A percentile compares a stretch with the other conserved stretches of the same genome.
phyloP scores from a whole-genome alignment of 495 filamentous ascomycete genomes.

The Neurospora tetraspora region DNA sequence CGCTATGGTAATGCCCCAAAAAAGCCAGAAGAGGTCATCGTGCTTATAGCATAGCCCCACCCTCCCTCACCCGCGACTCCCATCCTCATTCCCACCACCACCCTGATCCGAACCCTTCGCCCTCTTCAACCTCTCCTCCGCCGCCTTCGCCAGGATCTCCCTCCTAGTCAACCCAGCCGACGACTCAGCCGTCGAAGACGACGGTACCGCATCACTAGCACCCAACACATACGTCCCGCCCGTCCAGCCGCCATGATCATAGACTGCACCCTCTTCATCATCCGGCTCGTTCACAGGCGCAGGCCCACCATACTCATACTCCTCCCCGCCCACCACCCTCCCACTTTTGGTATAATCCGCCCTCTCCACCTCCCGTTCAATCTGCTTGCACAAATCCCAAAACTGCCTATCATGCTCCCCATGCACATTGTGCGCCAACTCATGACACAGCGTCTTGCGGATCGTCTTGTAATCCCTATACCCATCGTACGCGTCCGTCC shows the following conservation, averaged over 20 bases:
- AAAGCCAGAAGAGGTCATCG: neutral
- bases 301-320: constrained; percentile 66
- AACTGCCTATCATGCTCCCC: constrained; percentile 75
- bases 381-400: constrained; percentile 75
- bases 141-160: constrained; percentile 66
- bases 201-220: constrained; percentile 18
- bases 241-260: constrained; percentile 63
- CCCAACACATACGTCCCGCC: constrained; percentile 82
- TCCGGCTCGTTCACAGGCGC: constrained; percentile 1
- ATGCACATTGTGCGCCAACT: constrained; percentile 86
- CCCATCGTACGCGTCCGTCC: constrained; percentile 90
- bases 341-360: constrained; percentile 69
- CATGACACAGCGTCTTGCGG: constrained; percentile 85
- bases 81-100: constrained; percentile 9
- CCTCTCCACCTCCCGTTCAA: constrained; percentile 76
- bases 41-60: neutral
- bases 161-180: constrained; percentile 35
- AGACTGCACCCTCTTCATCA: constrained; percentile 23
- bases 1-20: neutral
- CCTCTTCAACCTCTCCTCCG: constrained; percentile 60
- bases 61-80: neutral
- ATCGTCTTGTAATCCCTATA: constrained; percentile 88
- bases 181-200: constrained; percentile 8
- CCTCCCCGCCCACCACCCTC: constrained; percentile 49
- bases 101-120: constrained; percentile 20